Evolutionary conservation across 192 early-diverging fungal genomes (phyloP), one percentile per base, ranked within the genome.

Genomic region (Rhizoclosmatium sp.): DNA sequence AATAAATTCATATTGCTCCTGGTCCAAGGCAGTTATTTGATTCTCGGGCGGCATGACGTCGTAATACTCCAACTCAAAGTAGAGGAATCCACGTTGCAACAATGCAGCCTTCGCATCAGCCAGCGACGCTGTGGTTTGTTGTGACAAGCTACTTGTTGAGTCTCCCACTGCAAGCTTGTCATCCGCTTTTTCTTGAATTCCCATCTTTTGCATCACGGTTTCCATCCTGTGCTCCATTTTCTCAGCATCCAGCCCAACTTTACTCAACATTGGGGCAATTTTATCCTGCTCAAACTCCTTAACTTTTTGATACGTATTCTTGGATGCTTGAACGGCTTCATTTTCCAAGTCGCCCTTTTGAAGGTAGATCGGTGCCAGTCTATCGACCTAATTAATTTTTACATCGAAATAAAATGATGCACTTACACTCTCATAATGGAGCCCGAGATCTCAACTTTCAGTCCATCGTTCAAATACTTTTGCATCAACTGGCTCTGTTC

Each of bases 391-490:
- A 12, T 39, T 41, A 69, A 69, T 0, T 46, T 69, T 12, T n/a
- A 1, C 19, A 31, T 23, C 10, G 31, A 65, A 65, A 31, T n/a
- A 65, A 65, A 65, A 65, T 31, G 9, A 47, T 14, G 23, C 4
- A 1, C 54, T 71, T 56, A 71, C 69, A 71, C 69, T 71, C 40
- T 5, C 5, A 39, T 47, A 23, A 12, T n/a, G 3, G 46, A 54
- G 0, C 69, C 69, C 5, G 16, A 16, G 2, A 65, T 16, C 4
- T 68, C 70, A 21, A 85, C 67, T 65, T 80, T 74, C 4, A 88
- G 66, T 0, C 87, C 87, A 78, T 88, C 87, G 31, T 65, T 59
- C 64, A 69, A 70, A 67, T 71, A 70, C 31, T 31, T 31, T 71
- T 76, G 81, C 41, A 42, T 66, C 62, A 80, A 78, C 21, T 58